Evolutionary conservation across 164 flowering plant species (phyloP).

Genomic region (Euptelea pleiosperma): DNA sequence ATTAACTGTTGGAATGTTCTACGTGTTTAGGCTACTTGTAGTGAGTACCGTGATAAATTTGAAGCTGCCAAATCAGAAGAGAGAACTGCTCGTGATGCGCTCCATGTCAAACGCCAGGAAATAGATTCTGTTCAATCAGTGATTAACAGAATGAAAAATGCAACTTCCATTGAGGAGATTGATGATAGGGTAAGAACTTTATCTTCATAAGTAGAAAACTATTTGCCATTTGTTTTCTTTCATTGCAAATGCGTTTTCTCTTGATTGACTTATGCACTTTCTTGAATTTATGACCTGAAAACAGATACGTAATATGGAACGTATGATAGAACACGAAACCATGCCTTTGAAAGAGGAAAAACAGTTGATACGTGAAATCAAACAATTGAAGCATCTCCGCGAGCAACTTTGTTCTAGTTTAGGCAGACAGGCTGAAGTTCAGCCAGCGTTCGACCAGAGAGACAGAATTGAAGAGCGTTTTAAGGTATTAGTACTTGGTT

Average conservation of each 20-base stretch:
- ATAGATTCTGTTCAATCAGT: slow-evolving; percentile 55
- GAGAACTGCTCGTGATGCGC: slow-evolving; percentile 45
- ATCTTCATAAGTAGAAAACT: neutral
- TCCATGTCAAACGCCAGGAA: slow-evolving; percentile 56
- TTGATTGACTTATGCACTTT: neutral
- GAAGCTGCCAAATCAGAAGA: slow-evolving; percentile 54
- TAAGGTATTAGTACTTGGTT: slow-evolving; percentile 46
- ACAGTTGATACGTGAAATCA: slow-evolving; percentile 70
- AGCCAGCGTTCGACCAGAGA: slow-evolving; percentile 57
- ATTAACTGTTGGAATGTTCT: slow-evolving; percentile 8
- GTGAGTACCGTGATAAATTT: slow-evolving; percentile 26
- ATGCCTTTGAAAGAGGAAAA: slow-evolving; percentile 74
- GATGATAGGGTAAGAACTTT: slow-evolving; percentile 47
- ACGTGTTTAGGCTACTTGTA: slow-evolving; percentile 21
- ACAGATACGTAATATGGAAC: slow-evolving; percentile 56
- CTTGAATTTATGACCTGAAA: slow-evolving; percentile 5
- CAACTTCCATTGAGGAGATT: slow-evolving; percentile 66
- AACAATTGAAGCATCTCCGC: slow-evolving; percentile 56
- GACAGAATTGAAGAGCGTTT: slow-evolving; percentile 56
- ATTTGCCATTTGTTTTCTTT: too few species aligned
- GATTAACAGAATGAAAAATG: slow-evolving; percentile 57
- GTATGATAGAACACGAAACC: slow-evolving; percentile 74
- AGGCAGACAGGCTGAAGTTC: slow-evolving; percentile 52
- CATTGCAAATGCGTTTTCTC: neutral
- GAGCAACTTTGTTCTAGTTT: slow-evolving; percentile 50